Conservation (phyloP, 352 stramenopile species). For the Halophytophthora batemanensis region DNA sequence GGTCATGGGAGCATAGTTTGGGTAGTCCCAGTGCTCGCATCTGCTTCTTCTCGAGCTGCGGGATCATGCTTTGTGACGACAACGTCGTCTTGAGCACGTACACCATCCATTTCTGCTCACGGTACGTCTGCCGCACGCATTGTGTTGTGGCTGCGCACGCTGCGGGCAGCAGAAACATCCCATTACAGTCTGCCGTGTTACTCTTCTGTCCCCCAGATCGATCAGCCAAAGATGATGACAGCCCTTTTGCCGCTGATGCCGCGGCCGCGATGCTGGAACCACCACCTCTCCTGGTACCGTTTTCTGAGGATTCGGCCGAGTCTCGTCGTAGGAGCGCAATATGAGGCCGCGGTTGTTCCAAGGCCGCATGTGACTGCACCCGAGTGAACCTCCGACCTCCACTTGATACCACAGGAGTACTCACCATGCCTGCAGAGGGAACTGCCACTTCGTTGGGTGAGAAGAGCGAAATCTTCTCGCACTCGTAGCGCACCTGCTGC, state of each 20-base stretch:
- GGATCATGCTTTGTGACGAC: constrained; percentile 61
- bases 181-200: not conserved
- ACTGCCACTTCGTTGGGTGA: not conserved
- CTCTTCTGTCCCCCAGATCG: not conserved
- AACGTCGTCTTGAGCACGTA: constrained; percentile 68
- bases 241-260: not conserved
- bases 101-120: constrained; percentile 66
- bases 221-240: not conserved
- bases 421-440: constrained; percentile 5
- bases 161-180: not conserved
- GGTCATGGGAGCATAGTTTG: constrained; percentile 49
- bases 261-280: not conserved
- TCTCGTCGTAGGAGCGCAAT: not conserved
- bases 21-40: constrained; percentile 48
- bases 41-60: constrained; percentile 68
- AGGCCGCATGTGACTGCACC: not conserved
- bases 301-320: not conserved
- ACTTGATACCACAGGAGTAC: not conserved
- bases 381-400: constrained; percentile 9
- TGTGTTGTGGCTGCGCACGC: constrained; percentile 25
- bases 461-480: constrained; percentile 64
- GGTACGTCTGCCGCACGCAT: constrained; percentile 55
- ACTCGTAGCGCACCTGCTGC: constrained; percentile 72
- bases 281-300: not conserved
- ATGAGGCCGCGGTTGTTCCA: not conserved